Percentiles rank a stretch among this genome's conserved stretches.
Conservation (phyloP, 441 rosid genomes). For the Biscutella laevigata region DNA sequence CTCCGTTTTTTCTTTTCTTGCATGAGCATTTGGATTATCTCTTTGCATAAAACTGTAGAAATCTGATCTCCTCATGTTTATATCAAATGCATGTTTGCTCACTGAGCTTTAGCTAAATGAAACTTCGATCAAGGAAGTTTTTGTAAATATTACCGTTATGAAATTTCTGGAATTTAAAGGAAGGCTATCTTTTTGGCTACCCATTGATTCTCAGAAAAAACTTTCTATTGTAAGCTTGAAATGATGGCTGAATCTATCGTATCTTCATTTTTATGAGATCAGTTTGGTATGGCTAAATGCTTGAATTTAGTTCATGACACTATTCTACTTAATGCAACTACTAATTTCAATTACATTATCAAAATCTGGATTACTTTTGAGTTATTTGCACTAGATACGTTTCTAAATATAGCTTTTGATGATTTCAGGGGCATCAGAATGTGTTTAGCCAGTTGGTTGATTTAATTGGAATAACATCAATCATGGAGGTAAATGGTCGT, state of each 20-base stretch:
- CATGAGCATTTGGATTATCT: background rate
- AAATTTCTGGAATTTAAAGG: background rate
- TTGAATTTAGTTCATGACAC: background rate
- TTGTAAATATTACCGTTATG: background rate
- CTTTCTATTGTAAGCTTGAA: background rate
- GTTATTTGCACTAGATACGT: background rate
- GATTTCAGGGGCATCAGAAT: constrained; percentile 65
- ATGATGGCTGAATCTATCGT: background rate
- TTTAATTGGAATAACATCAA: constrained; percentile 92
- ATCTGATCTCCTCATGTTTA: background rate
- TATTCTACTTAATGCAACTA: background rate
- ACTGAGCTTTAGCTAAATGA: constrained; percentile 5
- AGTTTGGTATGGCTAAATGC: background rate
- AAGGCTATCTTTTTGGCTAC: constrained; percentile 2
- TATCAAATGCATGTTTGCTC: background rate
- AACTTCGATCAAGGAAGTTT: background rate
- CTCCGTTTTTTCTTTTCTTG: background rate
- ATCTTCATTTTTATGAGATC: background rate
- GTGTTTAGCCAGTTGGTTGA: constrained; percentile 75
- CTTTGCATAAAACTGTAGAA: background rate
- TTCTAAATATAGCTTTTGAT: constrained; percentile 4
- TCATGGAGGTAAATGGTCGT: constrained; percentile 70
- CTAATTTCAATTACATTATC: background rate
- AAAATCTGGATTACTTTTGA: constrained; percentile 3
- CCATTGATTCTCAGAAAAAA: background rate